A percentile compares a stretch with the other conserved stretches of the same genome.
These are phyloP conservation scores for Botryotinia calthae DNA, from an alignment of 2,329 filamentous ascomycete genomes.

Conservation along the genomic window DNA sequence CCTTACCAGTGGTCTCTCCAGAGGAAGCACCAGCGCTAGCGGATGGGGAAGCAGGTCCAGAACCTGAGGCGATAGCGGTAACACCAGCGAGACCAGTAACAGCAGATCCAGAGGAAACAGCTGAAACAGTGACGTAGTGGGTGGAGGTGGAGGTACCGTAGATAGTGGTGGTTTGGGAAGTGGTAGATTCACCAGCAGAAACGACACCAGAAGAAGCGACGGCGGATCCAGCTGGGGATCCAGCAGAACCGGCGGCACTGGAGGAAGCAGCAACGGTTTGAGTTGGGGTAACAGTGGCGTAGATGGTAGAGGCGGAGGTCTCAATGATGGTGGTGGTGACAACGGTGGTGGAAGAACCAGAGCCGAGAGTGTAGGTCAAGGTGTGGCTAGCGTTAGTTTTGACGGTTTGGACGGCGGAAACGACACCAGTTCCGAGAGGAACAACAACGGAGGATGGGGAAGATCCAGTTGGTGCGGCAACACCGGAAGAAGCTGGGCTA, in stretches of 20 bases:
- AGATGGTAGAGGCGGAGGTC: slow-evolving; percentile 39
- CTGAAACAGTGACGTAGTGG: slow-evolving; percentile 28
- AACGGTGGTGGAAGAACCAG: slow-evolving; percentile 45
- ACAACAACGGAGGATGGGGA: slow-evolving; percentile 3
- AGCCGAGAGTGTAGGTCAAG: slow-evolving; percentile 44
- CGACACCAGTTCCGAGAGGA: slow-evolving; percentile 25
- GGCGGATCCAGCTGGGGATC: slow-evolving; percentile 7
- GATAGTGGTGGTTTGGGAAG: slow-evolving; percentile 25
- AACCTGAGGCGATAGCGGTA: slow-evolving; percentile 3
- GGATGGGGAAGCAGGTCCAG: slow-evolving; percentile 16
- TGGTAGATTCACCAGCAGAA: slow-evolving; percentile 4
- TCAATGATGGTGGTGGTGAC: slow-evolving; percentile 45
- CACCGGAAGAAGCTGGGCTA: neutral
- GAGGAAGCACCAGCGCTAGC: neutral
- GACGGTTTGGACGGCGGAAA: neutral
- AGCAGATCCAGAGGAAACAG: slow-evolving; percentile 7
- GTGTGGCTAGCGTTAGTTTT: slow-evolving; percentile 11
- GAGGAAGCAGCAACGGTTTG: neutral
- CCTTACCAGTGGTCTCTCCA: neutral
- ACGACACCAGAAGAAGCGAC: neutral
- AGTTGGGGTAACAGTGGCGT: slow-evolving; percentile 27
- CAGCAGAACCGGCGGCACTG: neutral
- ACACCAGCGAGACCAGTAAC: slow-evolving; percentile 18
- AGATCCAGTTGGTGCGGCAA: neutral
- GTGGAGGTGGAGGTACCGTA: slow-evolving; percentile 28